These are phyloP conservation scores for Ceratobasidium sp. DNA, from an alignment of 1,284 basidiomycete genomes.

Conservation along the genomic window DNA sequence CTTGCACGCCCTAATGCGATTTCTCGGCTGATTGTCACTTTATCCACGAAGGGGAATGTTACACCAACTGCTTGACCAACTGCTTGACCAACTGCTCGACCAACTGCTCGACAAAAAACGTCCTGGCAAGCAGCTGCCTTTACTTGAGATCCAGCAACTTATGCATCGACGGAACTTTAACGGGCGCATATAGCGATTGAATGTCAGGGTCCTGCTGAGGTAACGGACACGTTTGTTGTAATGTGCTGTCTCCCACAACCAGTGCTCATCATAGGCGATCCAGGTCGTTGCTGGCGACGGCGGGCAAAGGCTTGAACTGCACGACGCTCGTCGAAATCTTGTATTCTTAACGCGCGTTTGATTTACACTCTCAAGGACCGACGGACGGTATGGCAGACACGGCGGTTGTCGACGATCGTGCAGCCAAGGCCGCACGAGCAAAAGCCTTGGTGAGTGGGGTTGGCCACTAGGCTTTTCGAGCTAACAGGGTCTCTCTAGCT, in stretches of 20 bases:
- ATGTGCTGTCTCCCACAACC: constrained; percentile 37
- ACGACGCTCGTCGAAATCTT: neutral
- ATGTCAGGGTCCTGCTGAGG: constrained; percentile 41
- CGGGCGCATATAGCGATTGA: neutral
- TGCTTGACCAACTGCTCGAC: neutral
- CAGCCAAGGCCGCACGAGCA: constrained; percentile 79
- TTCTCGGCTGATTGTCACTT: neutral
- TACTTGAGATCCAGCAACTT: neutral
- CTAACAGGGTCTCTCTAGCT: constrained; percentile 12
- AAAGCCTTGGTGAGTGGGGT: constrained; percentile 71
- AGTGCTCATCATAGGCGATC: constrained; percentile 6
- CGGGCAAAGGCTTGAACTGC: neutral
- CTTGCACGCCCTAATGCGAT: constrained; percentile 1
- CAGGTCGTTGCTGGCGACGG: constrained; percentile 19
- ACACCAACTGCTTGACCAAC: neutral
- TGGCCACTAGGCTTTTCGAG: neutral
- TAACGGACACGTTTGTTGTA: constrained; percentile 38
- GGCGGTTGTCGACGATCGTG: constrained; percentile 75
- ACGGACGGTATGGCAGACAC: constrained; percentile 54
- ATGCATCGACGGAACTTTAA: neutral
- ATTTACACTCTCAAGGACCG: neutral
- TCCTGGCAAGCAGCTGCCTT: no score
- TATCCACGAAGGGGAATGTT: neutral
- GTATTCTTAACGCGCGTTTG: neutral
- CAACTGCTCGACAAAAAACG: no score